Base-by-base conservation (phyloP, 768 basidiomycete genomes). In the Obba rivulosa region DNA sequence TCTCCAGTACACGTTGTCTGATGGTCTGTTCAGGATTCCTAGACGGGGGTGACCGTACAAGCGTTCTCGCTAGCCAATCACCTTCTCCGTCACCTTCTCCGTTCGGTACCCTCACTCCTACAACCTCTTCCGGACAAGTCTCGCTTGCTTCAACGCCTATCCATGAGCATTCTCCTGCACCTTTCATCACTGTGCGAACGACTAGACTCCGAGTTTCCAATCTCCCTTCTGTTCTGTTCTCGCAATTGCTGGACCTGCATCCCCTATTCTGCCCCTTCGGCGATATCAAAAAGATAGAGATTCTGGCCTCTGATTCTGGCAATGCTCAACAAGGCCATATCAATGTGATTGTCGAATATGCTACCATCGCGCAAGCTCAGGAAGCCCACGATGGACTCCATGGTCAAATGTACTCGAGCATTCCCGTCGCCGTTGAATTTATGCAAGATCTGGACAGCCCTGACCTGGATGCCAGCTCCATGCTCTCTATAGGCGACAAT, bases 251-350 rank as follows among this genome's bases (percentile, higher is more conserved):
- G 44, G 87, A 89, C 58, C 64, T 88, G 54, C 75, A 84, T 43
- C 86, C 86, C n/a, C 70, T 89, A 34, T 75, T 89, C 50, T 78
- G 72, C 62, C 87, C 87, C 20, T 89, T 82, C 58, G 87, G 87
- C 13, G 67, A 72, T 24, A 78, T 87, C 60, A 80, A 80, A 58
- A 77, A 77, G 46, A 73, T 88, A 45, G 76, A 78, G 53, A 73
- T 73, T 35, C 50, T 83, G 11, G 65, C 73, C 25, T 41, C 62
- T 34, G 23, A 51, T 13, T 61, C 71, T n/a, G 61, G 61, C 34
- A 66, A 68, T 28, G 25, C 55, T 7, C 54, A 64, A 25, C 55
- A 66, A 46, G 71, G 69, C 42, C 74, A 71, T 34, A 69, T 77
- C 31, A 76, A 80, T 22, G 83, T 75, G 45, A 56, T 80, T 21